phyloP scores from a whole-genome alignment of 306 rosid genomes.

The Gillenia trifoliata region DNA sequence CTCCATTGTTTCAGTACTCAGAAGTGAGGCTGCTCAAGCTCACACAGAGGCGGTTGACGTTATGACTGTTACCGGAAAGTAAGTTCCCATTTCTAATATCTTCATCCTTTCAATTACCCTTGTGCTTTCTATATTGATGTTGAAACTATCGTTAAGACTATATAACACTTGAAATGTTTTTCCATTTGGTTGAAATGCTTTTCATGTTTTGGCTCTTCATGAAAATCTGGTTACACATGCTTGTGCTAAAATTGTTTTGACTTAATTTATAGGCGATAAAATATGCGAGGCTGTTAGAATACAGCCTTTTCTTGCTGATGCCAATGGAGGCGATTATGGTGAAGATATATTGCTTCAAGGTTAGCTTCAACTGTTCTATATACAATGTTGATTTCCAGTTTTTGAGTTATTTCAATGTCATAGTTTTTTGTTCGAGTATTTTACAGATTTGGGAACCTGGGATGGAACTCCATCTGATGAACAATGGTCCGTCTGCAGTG shows the following conservation, averaged over 20 bases:
- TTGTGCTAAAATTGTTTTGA: not conserved
- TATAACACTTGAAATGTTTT: not conserved
- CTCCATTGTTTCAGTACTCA: conserved; percentile 34
- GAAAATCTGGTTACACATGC: not conserved
- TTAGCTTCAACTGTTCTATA: not conserved
- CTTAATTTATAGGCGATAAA: conserved; percentile 18
- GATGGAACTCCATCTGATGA: conserved; percentile 22
- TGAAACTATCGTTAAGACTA: not conserved
- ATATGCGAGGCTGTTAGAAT: conserved; percentile 31
- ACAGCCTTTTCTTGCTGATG: conserved; percentile 29
- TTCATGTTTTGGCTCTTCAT: not conserved
- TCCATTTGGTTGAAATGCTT: not conserved
- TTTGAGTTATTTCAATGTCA: not conserved
- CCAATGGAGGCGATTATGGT: conserved; percentile 10
- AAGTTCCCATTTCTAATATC: conserved; percentile 17
- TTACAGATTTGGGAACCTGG: conserved; percentile 32
- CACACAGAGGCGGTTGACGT: conserved; percentile 45
- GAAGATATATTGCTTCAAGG: conserved; percentile 41
- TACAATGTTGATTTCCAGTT: not conserved
- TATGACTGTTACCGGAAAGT: conserved; percentile 41
- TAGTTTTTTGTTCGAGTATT: not conserved
- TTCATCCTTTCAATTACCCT: not conserved
- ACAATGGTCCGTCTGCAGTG: conserved; percentile 28
- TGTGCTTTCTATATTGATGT: not conserved
- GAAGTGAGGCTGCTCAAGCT: conserved; percentile 45